Conservation (phyloP, 768 basidiomycete species). For the Gymnopilus dilepis region DNA sequence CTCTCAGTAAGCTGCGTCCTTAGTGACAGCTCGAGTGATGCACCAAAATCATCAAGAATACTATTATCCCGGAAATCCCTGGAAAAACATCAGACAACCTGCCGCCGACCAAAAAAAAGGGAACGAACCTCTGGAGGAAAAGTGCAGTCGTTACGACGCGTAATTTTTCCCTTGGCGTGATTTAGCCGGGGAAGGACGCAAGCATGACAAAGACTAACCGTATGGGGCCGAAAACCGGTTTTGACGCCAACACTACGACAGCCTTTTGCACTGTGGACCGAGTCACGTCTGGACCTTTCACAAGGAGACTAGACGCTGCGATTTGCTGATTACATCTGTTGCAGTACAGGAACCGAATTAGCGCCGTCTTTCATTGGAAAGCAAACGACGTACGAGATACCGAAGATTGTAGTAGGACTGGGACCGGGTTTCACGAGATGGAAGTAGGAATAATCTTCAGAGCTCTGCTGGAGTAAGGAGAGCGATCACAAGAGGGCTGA, state of each 20-base stretch:
- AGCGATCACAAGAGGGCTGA: not conserved
- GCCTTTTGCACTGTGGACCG: slow-evolving; percentile 98
- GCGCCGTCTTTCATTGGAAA: not conserved
- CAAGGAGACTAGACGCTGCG: slow-evolving; percentile 73
- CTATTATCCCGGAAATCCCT: slow-evolving; percentile 88
- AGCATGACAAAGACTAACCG: slow-evolving; percentile 49
- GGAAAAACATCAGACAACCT: not conserved
- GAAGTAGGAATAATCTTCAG: slow-evolving; percentile 97
- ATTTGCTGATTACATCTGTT: slow-evolving; percentile 95
- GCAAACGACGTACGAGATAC: slow-evolving; percentile 77
- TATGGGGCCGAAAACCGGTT: slow-evolving; percentile 93
- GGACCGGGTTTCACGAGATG: slow-evolving; percentile 80
- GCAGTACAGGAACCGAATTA: slow-evolving; percentile 12
- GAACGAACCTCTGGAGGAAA: slow-evolving; percentile 79
- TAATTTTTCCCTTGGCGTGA: slow-evolving; percentile 73
- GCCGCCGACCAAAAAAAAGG: not conserved
- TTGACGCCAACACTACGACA: slow-evolving; percentile 90
- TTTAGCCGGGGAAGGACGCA: not conserved
- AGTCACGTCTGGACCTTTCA: slow-evolving; percentile 85
- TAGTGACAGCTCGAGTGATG: slow-evolving; percentile 76
- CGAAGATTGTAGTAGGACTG: slow-evolving; percentile 85
- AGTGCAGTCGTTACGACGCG: slow-evolving; percentile 93
- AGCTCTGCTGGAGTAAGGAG: slow-evolving; percentile 51
- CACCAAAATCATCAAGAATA: slow-evolving; percentile 89
- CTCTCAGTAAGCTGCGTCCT: slow-evolving; percentile 88